A percentile compares a stretch with the other conserved stretches of the same genome.
Evolutionary conservation across 306 rosid species (phyloP).

Genomic region (Inga oerstediana): DNA sequence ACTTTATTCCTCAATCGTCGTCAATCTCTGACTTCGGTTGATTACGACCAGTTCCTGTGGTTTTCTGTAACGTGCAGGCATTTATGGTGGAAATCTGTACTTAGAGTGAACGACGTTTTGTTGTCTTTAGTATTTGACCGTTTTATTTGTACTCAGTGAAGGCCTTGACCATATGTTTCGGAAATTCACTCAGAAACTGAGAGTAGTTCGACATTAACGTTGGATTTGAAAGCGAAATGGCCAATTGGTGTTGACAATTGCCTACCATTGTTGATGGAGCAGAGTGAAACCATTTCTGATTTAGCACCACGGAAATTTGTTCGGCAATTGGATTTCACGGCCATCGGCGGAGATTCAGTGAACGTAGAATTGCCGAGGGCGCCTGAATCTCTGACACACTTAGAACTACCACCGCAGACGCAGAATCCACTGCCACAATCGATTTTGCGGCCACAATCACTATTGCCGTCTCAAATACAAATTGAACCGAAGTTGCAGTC

Average conservation of each 20-base stretch:
- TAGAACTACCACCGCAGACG: slow-evolving; percentile 10
- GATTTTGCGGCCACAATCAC: slow-evolving; percentile 1
- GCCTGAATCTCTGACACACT: slow-evolving; percentile 18
- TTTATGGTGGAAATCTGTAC: slow-evolving; percentile 25
- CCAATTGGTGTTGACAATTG: slow-evolving; percentile 2
- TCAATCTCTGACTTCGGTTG: not conserved
- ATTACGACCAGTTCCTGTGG: not conserved
- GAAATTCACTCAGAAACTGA: slow-evolving; percentile 32
- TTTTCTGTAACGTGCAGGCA: slow-evolving; percentile 34
- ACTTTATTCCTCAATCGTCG: slow-evolving; percentile 4
- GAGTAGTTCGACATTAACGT: slow-evolving; percentile 24
- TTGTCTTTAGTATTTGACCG: slow-evolving; percentile 20
- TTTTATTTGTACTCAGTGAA: not conserved
- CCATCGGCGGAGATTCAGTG: slow-evolving; percentile 21
- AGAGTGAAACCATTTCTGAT: slow-evolving; percentile 47
- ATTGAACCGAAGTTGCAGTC: slow-evolving; percentile 15
- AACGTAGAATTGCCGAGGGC: slow-evolving; percentile 29
- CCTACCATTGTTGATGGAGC: slow-evolving; percentile 50
- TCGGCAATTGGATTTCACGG: slow-evolving; percentile 68
- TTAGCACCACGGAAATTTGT: slow-evolving; percentile 50
- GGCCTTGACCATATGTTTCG: not conserved
- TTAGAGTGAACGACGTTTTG: not conserved
- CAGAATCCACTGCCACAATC: slow-evolving; percentile 15
- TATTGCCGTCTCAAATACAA: not conserved
- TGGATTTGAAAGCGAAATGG: slow-evolving; percentile 22